Percentiles rank a stretch among this genome's conserved stretches.
Conservation (phyloP, 352 stramenopile species). For the Hyaloperonospora brassicae region DNA sequence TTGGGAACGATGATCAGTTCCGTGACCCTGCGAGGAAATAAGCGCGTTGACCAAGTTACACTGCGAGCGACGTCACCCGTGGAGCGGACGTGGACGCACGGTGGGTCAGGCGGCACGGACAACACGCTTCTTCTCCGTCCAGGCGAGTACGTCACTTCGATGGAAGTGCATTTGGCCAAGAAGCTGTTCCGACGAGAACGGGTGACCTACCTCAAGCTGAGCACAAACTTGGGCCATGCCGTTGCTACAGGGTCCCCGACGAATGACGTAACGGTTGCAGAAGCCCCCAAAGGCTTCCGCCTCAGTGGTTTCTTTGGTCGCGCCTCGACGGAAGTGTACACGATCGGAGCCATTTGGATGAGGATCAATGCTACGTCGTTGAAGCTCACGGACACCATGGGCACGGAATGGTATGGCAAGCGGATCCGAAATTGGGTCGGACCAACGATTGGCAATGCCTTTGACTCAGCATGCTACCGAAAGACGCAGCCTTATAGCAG, state of each 20-base stretch:
- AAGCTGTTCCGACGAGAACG: neutral
- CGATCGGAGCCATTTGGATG: conserved; percentile 25
- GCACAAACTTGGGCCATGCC: conserved; percentile 10
- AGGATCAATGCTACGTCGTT: conserved; percentile 9
- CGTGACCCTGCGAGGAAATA: conserved; percentile 12
- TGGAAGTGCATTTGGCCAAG: conserved; percentile 24
- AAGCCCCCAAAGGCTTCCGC: conserved; percentile 16
- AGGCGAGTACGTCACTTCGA: conserved; percentile 15
- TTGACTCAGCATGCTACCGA: conserved; percentile 18
- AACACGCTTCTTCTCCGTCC: conserved; percentile 4
- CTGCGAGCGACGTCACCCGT: conserved; percentile 3
- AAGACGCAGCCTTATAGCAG: conserved; percentile 5
- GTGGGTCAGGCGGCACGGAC: conserved; percentile 10
- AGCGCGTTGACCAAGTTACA: conserved; percentile 11
- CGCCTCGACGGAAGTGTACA: conserved; percentile 11
- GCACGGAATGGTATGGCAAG: conserved; percentile 19
- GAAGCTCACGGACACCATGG: conserved; percentile 19
- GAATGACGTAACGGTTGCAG: conserved; percentile 3
- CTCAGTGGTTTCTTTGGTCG: conserved; percentile 24
- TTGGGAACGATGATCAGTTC: conserved; percentile 17
- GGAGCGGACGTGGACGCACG: conserved; percentile 14
- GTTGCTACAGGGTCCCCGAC: conserved; percentile 14
- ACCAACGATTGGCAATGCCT: conserved; percentile 7
- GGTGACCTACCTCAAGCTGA: conserved; percentile 20
- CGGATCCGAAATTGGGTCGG: conserved; percentile 28